Evolutionary conservation across 2,329 filamentous ascomycete genomes (phyloP).

Genomic region (Penicillium sp.): DNA sequence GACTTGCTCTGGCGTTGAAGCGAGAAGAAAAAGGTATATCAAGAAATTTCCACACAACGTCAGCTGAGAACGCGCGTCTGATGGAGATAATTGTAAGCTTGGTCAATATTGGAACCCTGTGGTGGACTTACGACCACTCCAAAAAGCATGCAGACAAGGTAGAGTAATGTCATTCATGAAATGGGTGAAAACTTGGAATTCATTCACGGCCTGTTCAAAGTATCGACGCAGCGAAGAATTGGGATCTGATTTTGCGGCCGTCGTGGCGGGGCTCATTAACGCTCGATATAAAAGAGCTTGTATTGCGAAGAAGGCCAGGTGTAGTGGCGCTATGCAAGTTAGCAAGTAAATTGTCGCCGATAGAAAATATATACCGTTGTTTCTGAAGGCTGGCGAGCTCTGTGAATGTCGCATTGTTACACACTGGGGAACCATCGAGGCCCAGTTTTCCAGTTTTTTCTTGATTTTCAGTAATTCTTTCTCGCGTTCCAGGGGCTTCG

Average conservation of each 20-base stretch:
- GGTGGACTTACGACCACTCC: not conserved
- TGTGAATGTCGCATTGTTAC: not conserved
- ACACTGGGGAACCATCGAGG: not conserved
- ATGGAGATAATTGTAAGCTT: not conserved
- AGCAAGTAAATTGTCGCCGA: not conserved
- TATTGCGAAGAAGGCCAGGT: not conserved
- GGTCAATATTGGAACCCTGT: too few relatives aligned
- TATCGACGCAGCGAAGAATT: not conserved
- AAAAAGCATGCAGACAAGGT: not conserved
- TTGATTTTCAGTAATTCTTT: not conserved
- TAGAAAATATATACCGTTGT: not conserved
- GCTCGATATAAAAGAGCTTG: not conserved
- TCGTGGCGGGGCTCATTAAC: not conserved
- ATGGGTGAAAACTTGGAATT: not conserved
- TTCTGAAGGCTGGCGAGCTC: not conserved
- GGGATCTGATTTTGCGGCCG: not conserved
- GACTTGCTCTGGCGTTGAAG: not conserved
- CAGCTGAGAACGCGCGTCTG: not conserved
- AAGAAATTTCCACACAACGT: not conserved
- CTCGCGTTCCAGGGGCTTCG: not conserved
- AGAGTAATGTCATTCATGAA: not conserved
- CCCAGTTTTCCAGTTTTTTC: not conserved
- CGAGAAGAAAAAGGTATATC: not conserved
- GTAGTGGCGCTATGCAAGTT: not conserved
- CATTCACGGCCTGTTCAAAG: not conserved